Percentiles rank a stretch among this genome's conserved stretches.
phyloP scores from a whole-genome alignment of 768 basidiomycete species.

The Mycena crocata region DNA sequence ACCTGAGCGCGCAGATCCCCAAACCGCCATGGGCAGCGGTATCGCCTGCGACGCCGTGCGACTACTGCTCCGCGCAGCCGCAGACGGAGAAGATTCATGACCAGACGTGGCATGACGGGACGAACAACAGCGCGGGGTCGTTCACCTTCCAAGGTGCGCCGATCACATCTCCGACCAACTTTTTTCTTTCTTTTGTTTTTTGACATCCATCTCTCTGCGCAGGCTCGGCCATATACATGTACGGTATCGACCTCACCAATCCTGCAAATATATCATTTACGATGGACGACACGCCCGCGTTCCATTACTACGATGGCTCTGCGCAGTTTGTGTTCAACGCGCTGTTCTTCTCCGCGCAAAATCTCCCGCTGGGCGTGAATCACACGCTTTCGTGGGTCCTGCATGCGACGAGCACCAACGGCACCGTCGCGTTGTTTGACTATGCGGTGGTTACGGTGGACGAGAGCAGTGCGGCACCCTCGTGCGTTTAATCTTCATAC shows the following conservation, averaged over 20 bases:
- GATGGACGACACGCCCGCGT: constrained; percentile 1
- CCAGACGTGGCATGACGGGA: constrained; percentile 32
- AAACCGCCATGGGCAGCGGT: constrained; percentile 23
- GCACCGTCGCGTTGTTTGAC: constrained; percentile 21
- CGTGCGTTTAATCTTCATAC: not conserved
- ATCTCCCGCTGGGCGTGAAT: constrained; percentile 3
- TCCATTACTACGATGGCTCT: constrained; percentile 21
- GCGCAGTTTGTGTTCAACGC: constrained; percentile 25
- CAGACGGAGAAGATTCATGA: constrained; percentile 17
- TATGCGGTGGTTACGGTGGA: constrained; percentile 25
- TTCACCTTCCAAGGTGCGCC: constrained; percentile 27
- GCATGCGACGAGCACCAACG: constrained; percentile 21
- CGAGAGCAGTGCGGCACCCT: not conserved
- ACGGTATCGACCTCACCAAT: constrained; percentile 26
- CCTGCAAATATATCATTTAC: constrained; percentile 23
- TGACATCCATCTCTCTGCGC: not conserved
- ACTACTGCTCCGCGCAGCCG: constrained; percentile 30
- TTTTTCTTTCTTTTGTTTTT: not conserved
- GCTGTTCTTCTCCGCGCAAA: constrained; percentile 16
- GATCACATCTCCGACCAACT: not conserved
- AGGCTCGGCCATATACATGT: constrained; percentile 1
- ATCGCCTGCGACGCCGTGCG: constrained; percentile 10
- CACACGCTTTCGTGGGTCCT: constrained; percentile 28
- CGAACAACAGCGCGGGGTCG: constrained; percentile 12
- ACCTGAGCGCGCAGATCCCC: not conserved